Base-by-base conservation (phyloP, 257 asterid genomes). In the Prunella vulgaris region DNA sequence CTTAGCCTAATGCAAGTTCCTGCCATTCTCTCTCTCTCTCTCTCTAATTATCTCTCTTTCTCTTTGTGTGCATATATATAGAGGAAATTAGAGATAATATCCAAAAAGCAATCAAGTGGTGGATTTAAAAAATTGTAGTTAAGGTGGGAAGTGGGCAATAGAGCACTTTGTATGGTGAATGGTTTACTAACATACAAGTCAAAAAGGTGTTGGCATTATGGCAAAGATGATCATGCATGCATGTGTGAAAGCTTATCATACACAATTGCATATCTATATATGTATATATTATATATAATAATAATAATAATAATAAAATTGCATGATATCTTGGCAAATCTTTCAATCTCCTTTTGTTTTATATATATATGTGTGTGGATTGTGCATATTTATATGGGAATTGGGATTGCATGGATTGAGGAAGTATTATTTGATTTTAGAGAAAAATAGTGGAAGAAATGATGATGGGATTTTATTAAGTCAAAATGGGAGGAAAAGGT, bases 1-100 rank as follows among this genome's bases (percentile, higher is more conserved):
- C 77, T 74, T 30, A 72, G 53, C 66, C 80, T 80, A 73, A 79
- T 54, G 60, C 54, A 56, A 72, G 40, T 63, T 70, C 64, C 40
- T 52, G 83, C 88, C 95, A 86, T 88, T 72, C 30, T 64, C 64
- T 64, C 68, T 62, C 56, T 57, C 21, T 30, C 68, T 61, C 27
- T 35, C 1, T 1, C 7, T 35, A 25, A 1, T 1, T 25, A 3
- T 25, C 28, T 25, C 28, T 25, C 28, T 5, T 15, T 13, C 38
- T 64, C 24, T 76, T 7, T 35, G 21, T 35, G 53, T 12, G 7
- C 56, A 10, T 60, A 63, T 62, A 63, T 72, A 52, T 37, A 28
- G 28, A 51, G 48, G 61, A 42, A 56, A 28, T 32, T 59, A 37
- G 17, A 33, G 49, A 61, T 60, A 42, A 42, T 67, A 7, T 51